Evolutionary conservation across 495 filamentous ascomycete genomes (phyloP).

Genomic region (Tuber aestivum): DNA sequence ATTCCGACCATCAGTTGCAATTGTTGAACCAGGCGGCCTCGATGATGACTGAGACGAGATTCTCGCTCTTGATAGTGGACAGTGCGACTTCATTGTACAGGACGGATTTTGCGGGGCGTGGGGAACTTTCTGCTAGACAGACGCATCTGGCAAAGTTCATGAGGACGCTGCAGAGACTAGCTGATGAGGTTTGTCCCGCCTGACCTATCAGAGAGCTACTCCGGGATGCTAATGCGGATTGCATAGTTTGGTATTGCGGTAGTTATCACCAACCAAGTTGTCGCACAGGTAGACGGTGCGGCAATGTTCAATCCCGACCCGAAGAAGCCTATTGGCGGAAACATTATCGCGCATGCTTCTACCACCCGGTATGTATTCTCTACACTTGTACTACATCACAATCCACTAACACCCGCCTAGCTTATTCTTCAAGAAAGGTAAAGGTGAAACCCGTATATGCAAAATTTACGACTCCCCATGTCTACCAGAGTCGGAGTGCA

Average conservation of each 20-base stretch:
- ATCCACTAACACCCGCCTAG: conserved; percentile 33
- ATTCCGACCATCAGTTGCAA: conserved; percentile 94
- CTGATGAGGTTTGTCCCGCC: conserved; percentile 57
- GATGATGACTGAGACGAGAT: conserved; percentile 99
- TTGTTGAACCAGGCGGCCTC: conserved; percentile 87
- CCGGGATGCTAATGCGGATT: not conserved
- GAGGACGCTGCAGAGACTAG: conserved; percentile 85
- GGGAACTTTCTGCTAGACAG: conserved; percentile 83
- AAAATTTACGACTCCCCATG: conserved; percentile 99
- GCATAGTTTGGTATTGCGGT: conserved; percentile 82
- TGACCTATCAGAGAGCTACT: not conserved
- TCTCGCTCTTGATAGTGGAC: conserved; percentile 91
- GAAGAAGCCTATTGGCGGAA: conserved; percentile 97
- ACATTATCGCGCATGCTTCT: conserved; percentile 95
- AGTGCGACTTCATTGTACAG: conserved; percentile 90
- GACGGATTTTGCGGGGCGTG: conserved; percentile 90
- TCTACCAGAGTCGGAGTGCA: conserved; percentile 88
- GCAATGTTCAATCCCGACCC: conserved; percentile 99
- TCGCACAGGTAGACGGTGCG: conserved; percentile 92
- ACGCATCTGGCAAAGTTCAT: conserved; percentile 96
- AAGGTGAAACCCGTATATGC: conserved; percentile 90
- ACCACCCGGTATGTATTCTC: conserved; percentile 56
- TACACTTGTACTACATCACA: not conserved
- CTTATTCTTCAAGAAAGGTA: conserved; percentile 86
- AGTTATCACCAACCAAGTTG: conserved; percentile 97